A percentile compares a stretch with the other conserved stretches of the same genome.
These are phyloP conservation scores for Corylus avellana DNA, from an alignment of 306 rosid species.

Conservation along the genomic window DNA sequence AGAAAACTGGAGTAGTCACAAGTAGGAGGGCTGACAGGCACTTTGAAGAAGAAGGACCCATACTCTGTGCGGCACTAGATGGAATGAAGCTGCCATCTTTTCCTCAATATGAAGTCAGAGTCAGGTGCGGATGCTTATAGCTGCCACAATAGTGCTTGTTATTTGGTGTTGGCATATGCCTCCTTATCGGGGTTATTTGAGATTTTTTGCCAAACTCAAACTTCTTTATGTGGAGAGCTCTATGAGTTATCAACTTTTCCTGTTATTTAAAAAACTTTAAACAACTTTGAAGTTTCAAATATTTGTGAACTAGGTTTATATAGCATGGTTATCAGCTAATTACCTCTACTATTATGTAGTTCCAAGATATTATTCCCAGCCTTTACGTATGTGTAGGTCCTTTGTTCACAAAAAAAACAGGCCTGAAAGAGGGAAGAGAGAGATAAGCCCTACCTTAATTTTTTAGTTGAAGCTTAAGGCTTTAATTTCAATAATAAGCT, in stretches of 20 bases:
- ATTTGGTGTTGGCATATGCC: constrained; percentile 25
- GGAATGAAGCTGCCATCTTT: constrained; percentile 88
- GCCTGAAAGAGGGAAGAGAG: neutral
- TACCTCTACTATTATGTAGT: neutral
- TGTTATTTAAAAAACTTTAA: constrained; percentile 10
- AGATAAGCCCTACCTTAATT: neutral
- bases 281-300: neutral
- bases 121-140: constrained; percentile 66
- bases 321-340: neutral
- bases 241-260: neutral
- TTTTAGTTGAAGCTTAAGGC: neutral
- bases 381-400: neutral
- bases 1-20: constrained; percentile 75
- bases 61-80: constrained; percentile 83
- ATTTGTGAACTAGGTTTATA: neutral
- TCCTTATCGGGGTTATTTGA: constrained; percentile 8
- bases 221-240: constrained; percentile 8
- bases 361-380: neutral
- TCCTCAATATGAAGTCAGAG: constrained; percentile 93
- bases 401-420: neutral
- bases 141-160: constrained; percentile 20
- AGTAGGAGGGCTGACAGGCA: constrained; percentile 96
- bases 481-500: neutral
- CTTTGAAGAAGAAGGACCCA: constrained; percentile 95
- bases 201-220: constrained; percentile 1